Evolutionary conservation across 768 basidiomycete genomes (phyloP), one percentile per base, ranked within the genome.

Genomic region (Agaricus bisporus): DNA sequence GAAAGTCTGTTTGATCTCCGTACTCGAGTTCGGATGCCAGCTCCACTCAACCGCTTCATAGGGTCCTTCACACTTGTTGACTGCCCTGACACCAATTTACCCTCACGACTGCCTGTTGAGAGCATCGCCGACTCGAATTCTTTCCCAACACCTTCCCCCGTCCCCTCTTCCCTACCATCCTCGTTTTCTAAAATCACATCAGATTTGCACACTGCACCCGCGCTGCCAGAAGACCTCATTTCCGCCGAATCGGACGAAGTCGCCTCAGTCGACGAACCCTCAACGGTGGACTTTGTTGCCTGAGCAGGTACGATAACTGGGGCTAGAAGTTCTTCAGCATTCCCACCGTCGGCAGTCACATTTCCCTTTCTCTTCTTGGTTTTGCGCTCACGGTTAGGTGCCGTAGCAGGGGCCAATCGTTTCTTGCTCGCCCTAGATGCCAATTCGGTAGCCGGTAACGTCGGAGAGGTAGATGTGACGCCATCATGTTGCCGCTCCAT

Each of bases 311-410:
- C 45, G 12, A 45, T 17, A 14, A 38, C 20, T 36, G 25, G 37
- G 45, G 22, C 51, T 32, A 36, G 45, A 46, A 5, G 43, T 32
- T 32, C 32, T 32, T 32, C 32, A 8, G 29, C 51, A 29, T 36
- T 35, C 35, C 4, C 43, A n/a, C 22, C 25, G n/a, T 37, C 44
- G 45, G 52, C 11, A 20, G 11, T 53, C 51, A n/a, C 15, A n/a
- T 29, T 2, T n/a, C n/a, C 38, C 26, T 28, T 60, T 26, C 35
- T 42, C 50, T 52, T 60, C 48, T 56, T 60, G 11, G 22, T 20
- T 46, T 28, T 48, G 42, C 20, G 48, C 35, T 55, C 46, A 20
- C 58, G 51, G 43, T 46, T 28, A 51, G 26, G 48, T 38, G 25
- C 26, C 32, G 54, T 28, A 25, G 51, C 17, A 18, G 54, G 44